Evolutionary conservation across 202 grass and related monocot species (phyloP).

Genomic region (Zoysia matrella): DNA sequence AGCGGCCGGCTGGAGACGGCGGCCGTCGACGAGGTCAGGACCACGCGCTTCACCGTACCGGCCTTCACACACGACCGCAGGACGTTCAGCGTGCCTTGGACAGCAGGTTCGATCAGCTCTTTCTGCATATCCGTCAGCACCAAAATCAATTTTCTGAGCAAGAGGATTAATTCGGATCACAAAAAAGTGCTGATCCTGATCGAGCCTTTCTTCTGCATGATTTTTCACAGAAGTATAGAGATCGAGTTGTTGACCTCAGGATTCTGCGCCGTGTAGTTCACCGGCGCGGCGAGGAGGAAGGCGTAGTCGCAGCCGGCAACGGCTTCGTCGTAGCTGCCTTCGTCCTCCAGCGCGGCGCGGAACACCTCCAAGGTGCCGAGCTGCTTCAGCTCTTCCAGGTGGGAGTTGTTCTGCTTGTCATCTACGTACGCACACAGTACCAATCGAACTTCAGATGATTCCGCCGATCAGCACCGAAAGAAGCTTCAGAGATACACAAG

Average conservation of each 20-base stretch:
- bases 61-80: conserved; percentile 71
- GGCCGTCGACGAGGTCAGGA: conserved; percentile 70
- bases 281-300: conserved; percentile 77
- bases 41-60: conserved; percentile 62
- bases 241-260: conserved; percentile 40
- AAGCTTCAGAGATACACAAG: too few relatives aligned
- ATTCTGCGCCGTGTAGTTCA: conserved; percentile 53
- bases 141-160: not conserved
- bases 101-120: conserved; percentile 64
- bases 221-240: too few relatives aligned
- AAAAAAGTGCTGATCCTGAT: too few relatives aligned
- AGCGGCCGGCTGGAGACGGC: conserved; percentile 49
- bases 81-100: conserved; percentile 71
- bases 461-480: too few relatives aligned
- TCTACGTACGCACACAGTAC: conserved; percentile 14
- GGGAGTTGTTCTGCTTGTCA: conserved; percentile 46
- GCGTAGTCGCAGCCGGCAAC: conserved; percentile 62
- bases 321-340: conserved; percentile 77
- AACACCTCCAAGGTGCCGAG: conserved; percentile 52
- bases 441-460: too few relatives aligned
- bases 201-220: too few relatives aligned
- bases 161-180: not conserved
- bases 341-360: conserved; percentile 52
- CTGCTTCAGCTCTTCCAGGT: conserved; percentile 49
- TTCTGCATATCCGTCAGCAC: conserved; percentile 44